Conservation (phyloP, 176 grass and related monocot species). For the Stipa capillata region DNA sequence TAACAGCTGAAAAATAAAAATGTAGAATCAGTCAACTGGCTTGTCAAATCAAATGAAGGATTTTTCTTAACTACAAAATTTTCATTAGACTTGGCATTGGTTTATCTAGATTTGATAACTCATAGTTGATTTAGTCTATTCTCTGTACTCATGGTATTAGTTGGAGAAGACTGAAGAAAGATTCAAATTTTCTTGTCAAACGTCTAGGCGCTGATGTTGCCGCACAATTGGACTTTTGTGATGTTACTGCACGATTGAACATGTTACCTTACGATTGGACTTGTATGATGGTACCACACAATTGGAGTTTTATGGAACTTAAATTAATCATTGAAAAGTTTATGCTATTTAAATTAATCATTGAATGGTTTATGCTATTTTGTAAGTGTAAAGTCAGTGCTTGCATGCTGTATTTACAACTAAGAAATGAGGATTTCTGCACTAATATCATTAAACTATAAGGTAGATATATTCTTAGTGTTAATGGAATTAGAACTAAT, state of each 20-base stretch:
- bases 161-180: not conserved
- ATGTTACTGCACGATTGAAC: not conserved
- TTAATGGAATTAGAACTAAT: not conserved
- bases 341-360: not conserved
- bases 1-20: not conserved
- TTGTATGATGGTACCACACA: not conserved
- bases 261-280: not conserved
- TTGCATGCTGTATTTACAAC: not conserved
- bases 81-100: not conserved
- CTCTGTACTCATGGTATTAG: not conserved
- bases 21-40: not conserved
- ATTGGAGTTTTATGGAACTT: not conserved
- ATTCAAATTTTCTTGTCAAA: not conserved
- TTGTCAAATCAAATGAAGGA: constrained; percentile 1
- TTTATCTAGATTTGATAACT: not conserved
- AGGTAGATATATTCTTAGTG: not conserved
- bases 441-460: not conserved
- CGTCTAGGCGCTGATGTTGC: not conserved
- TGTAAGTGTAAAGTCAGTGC: not conserved
- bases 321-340: not conserved
- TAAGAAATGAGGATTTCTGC: not conserved
- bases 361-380: not conserved
- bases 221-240: not conserved
- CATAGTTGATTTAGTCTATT: not conserved
- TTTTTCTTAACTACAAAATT: not conserved